Percentiles rank a stretch among this genome's conserved stretches.
Conservation (phyloP, 352 stramenopile genomes). For the Phytophthora crassamura region DNA sequence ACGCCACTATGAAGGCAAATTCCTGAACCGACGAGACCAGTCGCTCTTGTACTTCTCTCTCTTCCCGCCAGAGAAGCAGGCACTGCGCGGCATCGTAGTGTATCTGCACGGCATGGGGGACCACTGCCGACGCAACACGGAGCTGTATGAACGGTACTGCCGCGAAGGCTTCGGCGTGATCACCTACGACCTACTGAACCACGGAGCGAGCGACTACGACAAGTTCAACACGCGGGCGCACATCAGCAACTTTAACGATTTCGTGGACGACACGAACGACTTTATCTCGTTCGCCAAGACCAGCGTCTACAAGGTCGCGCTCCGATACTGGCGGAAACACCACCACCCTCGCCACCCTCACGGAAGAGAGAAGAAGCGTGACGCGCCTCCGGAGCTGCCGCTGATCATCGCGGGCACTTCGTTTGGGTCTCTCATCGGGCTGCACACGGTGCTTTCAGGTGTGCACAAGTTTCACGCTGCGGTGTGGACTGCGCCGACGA, state of each 20-base stretch:
- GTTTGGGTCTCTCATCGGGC: constrained; percentile 45
- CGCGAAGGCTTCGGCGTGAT: constrained; percentile 59
- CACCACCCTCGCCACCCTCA: constrained; percentile 39
- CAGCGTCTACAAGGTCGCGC: constrained; percentile 36
- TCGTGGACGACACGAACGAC: constrained; percentile 56
- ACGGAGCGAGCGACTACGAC: constrained; percentile 48
- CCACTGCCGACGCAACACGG: constrained; percentile 57
- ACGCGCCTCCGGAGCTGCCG: constrained; percentile 33
- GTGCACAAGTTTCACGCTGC: constrained; percentile 49
- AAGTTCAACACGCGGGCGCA: constrained; percentile 44
- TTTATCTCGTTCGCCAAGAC: constrained; percentile 49
- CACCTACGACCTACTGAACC: constrained; percentile 62
- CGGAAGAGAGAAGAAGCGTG: constrained; percentile 25
- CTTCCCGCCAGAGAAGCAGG: constrained; percentile 46
- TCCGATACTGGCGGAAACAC: constrained; percentile 44
- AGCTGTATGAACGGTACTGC: constrained; percentile 57
- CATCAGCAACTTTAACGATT: constrained; percentile 43
- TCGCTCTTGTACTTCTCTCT: constrained; percentile 64
- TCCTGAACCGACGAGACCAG: constrained; percentile 56
- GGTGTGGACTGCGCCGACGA: constrained; percentile 41
- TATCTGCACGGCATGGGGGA: constrained; percentile 72
- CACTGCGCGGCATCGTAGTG: constrained; percentile 57
- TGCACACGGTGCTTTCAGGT: constrained; percentile 48
- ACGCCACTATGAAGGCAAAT: constrained; percentile 49
- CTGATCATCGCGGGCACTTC: constrained; percentile 51